Conservation (phyloP, 2,329 filamentous ascomycete genomes). For the Whalleya microplaca region DNA sequence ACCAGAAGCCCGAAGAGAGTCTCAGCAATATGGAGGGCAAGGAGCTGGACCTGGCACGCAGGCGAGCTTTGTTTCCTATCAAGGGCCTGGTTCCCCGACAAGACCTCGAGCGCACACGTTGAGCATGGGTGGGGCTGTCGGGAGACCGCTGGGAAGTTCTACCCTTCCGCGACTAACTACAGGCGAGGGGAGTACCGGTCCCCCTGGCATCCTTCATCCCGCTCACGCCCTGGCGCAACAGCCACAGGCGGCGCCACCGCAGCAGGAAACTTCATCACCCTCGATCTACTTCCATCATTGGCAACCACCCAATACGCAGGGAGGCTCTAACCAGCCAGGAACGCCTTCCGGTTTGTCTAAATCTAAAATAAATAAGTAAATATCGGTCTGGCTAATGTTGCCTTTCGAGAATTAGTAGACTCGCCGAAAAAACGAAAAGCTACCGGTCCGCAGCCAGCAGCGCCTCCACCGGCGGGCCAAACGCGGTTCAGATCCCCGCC, state of each 20-base stretch:
- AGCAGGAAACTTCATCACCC: slow-evolving; percentile 68
- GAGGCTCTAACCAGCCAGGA: slow-evolving; percentile 66
- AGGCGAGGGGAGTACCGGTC: slow-evolving; percentile 44
- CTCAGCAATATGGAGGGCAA: slow-evolving; percentile 43
- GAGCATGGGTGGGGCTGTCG: slow-evolving; percentile 42
- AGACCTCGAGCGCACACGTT: slow-evolving; percentile 56
- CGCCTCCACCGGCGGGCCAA: slow-evolving; percentile 50
- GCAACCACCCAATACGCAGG: slow-evolving; percentile 76
- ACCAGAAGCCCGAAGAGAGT: slow-evolving; percentile 60
- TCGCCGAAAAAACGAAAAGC: slow-evolving; percentile 88
- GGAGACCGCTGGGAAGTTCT: slow-evolving; percentile 43
- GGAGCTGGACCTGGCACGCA: slow-evolving; percentile 45
- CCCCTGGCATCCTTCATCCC: slow-evolving; percentile 45
- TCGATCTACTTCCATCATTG: slow-evolving; percentile 92
- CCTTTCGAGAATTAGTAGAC: slow-evolving; percentile 65
- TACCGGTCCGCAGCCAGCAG: slow-evolving; percentile 55
- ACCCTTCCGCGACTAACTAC: slow-evolving; percentile 51
- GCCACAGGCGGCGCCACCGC: slow-evolving; percentile 55
- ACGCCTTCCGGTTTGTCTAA: slow-evolving; percentile 76
- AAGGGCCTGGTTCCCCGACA: slow-evolving; percentile 51
- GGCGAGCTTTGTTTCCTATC: slow-evolving; percentile 48
- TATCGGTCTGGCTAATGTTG: slow-evolving; percentile 46
- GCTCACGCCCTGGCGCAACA: slow-evolving; percentile 54
- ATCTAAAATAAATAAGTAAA: slow-evolving; percentile 51
- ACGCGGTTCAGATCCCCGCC: slow-evolving; percentile 57